Evolutionary conservation across 352 stramenopile species (phyloP), one percentile per base, ranked within the genome.

Genomic region (Phytopythium aichiense): DNA sequence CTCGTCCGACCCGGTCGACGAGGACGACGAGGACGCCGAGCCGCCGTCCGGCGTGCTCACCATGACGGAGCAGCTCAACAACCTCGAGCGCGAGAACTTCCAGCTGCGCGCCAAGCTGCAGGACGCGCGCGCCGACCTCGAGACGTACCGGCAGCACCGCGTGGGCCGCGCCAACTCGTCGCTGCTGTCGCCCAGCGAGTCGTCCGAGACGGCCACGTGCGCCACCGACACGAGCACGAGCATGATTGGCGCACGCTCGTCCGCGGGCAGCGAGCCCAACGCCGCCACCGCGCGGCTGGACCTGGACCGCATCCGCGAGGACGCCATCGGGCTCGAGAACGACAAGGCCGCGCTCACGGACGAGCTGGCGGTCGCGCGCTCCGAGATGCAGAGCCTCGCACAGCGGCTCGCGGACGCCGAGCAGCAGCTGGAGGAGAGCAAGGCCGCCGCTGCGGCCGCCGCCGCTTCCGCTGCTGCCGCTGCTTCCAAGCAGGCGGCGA

Each of bases 61-160:
- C 1, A 84, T 92, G 67, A 89, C 78, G 5, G 79, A 90, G 65
- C 83, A 92, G 65, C 55, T 92, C 30, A 89, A 90, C 46, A 79
- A 73, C 16, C 69, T 92, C 8, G 83, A 92, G 54, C 79, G 83
- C 0, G 83, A 92, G 58, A 92, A 92, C 58, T 88, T 89, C 48
- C 65, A 77, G 37, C 69, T 92, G 45, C 76, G 81, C n/a, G 69
- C 67, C 30, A 81, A 92, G 59, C 67, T 92, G 13, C 66, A 68
- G 35, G 71, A 65, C 11, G 64, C 74, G 12, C 43, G 73, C 25
- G 72, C 65, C 23, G 71, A 79, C 20, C 50, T 88, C 7, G 81
- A 87, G 66, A 76, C 77, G 5, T 67, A 71, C 50, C 67, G 67
- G 6, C 28, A 42, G 16, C 50, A 43, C 20, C 50, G 16, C 30